phyloP scores from a whole-genome alignment of 2,329 filamentous ascomycete species.

The Ophiostoma australiae region DNA sequence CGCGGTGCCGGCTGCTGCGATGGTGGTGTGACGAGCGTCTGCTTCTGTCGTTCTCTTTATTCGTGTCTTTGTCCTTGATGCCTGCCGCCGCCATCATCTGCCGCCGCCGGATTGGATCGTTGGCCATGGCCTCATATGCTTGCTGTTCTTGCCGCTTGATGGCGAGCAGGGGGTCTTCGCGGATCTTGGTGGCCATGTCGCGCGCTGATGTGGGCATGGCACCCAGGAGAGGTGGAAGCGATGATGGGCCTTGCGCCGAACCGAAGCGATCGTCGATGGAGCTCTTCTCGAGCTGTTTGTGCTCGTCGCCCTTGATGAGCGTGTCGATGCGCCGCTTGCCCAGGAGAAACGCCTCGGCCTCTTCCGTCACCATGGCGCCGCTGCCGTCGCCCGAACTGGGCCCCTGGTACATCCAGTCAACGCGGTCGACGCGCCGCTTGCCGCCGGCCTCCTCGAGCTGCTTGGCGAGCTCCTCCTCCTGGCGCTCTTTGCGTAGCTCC shows the following conservation, averaged over 20 bases:
- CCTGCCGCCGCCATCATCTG: slow-evolving; percentile 63
- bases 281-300: slow-evolving; percentile 74
- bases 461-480: slow-evolving; percentile 84
- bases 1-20: slow-evolving; percentile 19
- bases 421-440: slow-evolving; percentile 70
- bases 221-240: neutral
- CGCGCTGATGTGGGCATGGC: slow-evolving; percentile 54
- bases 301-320: slow-evolving; percentile 70
- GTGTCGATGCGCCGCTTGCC: slow-evolving; percentile 90
- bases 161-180: slow-evolving; percentile 84
- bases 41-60: slow-evolving; percentile 27
- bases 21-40: slow-evolving; percentile 26
- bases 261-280: slow-evolving; percentile 55
- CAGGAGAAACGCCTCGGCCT: slow-evolving; percentile 88
- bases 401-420: slow-evolving; percentile 98
- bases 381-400: slow-evolving; percentile 66
- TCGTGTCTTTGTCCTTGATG: slow-evolving; percentile 35
- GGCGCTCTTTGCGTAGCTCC: slow-evolving; percentile 88
- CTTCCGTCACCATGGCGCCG: slow-evolving; percentile 66
- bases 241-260: neutral
- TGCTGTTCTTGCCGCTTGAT: slow-evolving; percentile 91
- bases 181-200: slow-evolving; percentile 79
- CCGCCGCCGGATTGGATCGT: slow-evolving; percentile 62
- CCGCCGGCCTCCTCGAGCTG: slow-evolving; percentile 87
- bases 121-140: slow-evolving; percentile 74